Base-by-base conservation (phyloP, 768 basidiomycete genomes). In the Roridomyces roridus region DNA sequence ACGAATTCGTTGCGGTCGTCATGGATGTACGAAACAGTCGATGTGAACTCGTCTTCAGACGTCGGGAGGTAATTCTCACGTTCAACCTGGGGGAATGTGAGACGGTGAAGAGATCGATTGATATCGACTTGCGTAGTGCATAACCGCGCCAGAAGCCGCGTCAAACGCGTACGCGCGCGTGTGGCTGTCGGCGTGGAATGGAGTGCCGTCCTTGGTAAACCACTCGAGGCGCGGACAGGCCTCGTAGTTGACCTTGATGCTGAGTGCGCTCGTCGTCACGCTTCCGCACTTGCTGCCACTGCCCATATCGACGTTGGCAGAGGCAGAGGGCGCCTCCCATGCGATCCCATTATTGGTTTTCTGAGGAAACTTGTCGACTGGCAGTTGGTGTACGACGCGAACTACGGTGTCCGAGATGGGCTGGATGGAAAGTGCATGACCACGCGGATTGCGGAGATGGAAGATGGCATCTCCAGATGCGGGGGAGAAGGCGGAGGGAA, bases 151-250 rank as follows among this genome's bases (percentile, higher is more conserved):
- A 15, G 60, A 57, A 11, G 56, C 60, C 6, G 56, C 60, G 21
- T 62, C 60, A 28, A 62, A 62, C 17, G 60, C 47, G 41, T 62
- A 62, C 46, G 55, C 60, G 25, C 60, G 60, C 25, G 60, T 62
- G 17, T 41, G 35, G 35, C 60, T 57, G 39, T 62, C 60, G 23
- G 60, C 44, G 9, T 50, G 55, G 42, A 62, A 62, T 8, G 52
- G 51, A 0, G 26, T 55, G 37, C 56, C 56, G 52, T 55, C 48
- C 47, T 55, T 62, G 28, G 55, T 62, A 31, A 49, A 54, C 60
- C 60, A 62, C 18, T 62, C 52, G 20, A 62, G 60, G n/a, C 44
- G n/a, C 24, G 60, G 60, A 29, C 55, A 62, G 3, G 25, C 40
- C 5, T 54, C 43, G 34, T 57, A 62, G 48, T 54, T 14, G 34